Evolutionary conservation across 768 basidiomycete genomes (phyloP), one percentile per base, ranked within the genome.

Genomic region (Termitomyces sp.): DNA sequence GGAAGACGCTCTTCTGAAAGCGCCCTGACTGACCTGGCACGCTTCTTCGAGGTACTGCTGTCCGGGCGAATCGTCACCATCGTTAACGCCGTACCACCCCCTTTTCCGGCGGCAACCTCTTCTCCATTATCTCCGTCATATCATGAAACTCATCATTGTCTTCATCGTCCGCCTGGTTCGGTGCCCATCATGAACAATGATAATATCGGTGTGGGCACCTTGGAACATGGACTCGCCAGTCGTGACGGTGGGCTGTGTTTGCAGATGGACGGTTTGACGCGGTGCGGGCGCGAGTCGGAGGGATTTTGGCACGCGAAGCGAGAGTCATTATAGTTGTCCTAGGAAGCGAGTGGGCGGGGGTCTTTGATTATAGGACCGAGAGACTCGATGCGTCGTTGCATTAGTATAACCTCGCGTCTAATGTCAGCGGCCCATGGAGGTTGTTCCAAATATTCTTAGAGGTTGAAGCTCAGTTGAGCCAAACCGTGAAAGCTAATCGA

Each of bases 1-100:
- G 76, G 74, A 24, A 78, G 82, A 42, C 79, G 79, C 18, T 76
- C 78, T 20, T 75, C 66, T 92, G 90, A 0, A 88, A 85, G 24
- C 78, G 72, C 36, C 75, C 85, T 3, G 85, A 84, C 64, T 88
- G 86, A 60, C 85, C 88, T n/a, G n/a, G n/a, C n/a, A n/a, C n/a
- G n/a, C n/a, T n/a, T 92, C 87, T 66, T 91, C 88, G n/a, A 92
- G 74, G 64, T 76, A 85, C 62, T 90, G 85, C 62, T 90, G 85
- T 1, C 90, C 90, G 18, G 88, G 83, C 1, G 90, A 92, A 67
- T 90, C 85, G 52, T 88, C 86, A 16, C 85, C 81, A 55, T 80
- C 77, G 13, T 70, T 72, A 13, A 71, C 67, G 5, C 64, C 70
- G 45, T 74, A 77, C 37, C 65, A 65, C 54, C 72, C 74, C 76